These are phyloP conservation scores for Citrus glauca DNA, from an alignment of 345 rosid species.

Conservation along the genomic window DNA sequence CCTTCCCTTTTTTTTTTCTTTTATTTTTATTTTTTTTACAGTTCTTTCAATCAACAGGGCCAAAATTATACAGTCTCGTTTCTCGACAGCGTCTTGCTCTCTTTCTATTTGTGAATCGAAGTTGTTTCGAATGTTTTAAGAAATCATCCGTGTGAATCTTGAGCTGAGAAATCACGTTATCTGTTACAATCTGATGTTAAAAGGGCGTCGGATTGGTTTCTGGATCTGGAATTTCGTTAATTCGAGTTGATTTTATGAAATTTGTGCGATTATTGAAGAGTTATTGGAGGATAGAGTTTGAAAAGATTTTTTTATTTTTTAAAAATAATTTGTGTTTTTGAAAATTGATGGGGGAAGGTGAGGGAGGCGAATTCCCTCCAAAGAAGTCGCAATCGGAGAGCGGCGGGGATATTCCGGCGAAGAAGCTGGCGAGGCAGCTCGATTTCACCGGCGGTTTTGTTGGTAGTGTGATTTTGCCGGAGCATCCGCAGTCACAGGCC, in stretches of 20 bases:
- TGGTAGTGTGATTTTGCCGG: slow-evolving; percentile 40
- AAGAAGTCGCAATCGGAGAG: slow-evolving; percentile 46
- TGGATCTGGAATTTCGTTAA: slow-evolving; percentile 45
- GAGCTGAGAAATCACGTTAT: slow-evolving; percentile 37
- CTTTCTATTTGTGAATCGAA: slow-evolving; percentile 27
- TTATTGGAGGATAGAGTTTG: slow-evolving; percentile 18
- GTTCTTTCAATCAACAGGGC: slow-evolving; percentile 19
- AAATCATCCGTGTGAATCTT: slow-evolving; percentile 21
- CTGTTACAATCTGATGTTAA: slow-evolving; percentile 21
- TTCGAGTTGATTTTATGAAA: slow-evolving; percentile 29
- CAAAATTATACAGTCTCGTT: slow-evolving; percentile 10
- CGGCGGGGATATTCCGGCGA: slow-evolving; percentile 39
- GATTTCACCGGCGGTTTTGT: slow-evolving; percentile 67
- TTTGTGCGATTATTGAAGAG: slow-evolving; percentile 21
- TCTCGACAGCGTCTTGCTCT: slow-evolving; percentile 2
- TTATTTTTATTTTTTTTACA: neutral
- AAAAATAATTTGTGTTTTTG: slow-evolving; percentile 1
- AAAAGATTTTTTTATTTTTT: slow-evolving; percentile 18
- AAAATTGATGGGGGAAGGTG: slow-evolving; percentile 66
- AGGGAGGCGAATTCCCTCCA: slow-evolving; percentile 71
- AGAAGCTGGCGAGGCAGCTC: slow-evolving; percentile 88
- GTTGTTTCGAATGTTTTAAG: neutral
- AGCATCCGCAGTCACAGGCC: slow-evolving; percentile 44
- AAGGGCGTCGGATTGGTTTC: slow-evolving; percentile 8
- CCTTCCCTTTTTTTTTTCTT: neutral